Conservation (phyloP, 2,329 filamentous ascomycete genomes). For the Aspergillus carbonarius region DNA sequence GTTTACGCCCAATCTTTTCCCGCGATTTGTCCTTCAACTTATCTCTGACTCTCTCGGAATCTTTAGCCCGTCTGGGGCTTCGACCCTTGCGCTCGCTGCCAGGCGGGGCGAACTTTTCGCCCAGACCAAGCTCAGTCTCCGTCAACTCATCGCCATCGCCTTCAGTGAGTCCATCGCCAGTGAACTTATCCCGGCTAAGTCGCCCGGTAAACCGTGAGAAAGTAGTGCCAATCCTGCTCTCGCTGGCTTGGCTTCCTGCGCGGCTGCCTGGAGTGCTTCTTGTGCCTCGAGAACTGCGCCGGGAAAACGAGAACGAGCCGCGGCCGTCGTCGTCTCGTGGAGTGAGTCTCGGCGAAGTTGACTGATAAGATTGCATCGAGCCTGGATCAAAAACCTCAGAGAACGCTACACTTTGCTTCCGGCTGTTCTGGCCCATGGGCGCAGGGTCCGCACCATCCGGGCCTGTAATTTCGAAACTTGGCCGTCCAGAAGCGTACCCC, state of each 20-base stretch:
- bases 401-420: conserved; percentile 31
- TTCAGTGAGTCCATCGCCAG: conserved; percentile 27
- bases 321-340: conserved; percentile 25
- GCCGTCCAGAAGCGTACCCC: conserved; percentile 30
- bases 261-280: conserved; percentile 37
- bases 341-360: conserved; percentile 26
- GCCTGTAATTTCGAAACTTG: conserved; percentile 40
- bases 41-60: conserved; percentile 23
- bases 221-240: conserved; percentile 36
- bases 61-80: conserved; percentile 22
- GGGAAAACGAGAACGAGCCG: conserved; percentile 27
- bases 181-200: conserved; percentile 32
- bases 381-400: conserved; percentile 21
- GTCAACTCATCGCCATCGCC: conserved; percentile 29
- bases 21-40: conserved; percentile 35
- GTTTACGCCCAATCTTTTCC: conserved; percentile 36
- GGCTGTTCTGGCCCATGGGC: conserved; percentile 16
- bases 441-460: conserved; percentile 25
- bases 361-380: conserved; percentile 23
- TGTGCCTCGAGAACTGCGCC: conserved; percentile 29
- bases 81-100: conserved; percentile 26
- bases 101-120: conserved; percentile 15
- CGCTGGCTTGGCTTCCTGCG: conserved; percentile 35
- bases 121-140: conserved; percentile 22
- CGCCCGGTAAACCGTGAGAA: conserved; percentile 37